These are phyloP conservation scores for Thalassiosira tumida DNA, from an alignment of 352 stramenopile genomes.

Conservation along the genomic window DNA sequence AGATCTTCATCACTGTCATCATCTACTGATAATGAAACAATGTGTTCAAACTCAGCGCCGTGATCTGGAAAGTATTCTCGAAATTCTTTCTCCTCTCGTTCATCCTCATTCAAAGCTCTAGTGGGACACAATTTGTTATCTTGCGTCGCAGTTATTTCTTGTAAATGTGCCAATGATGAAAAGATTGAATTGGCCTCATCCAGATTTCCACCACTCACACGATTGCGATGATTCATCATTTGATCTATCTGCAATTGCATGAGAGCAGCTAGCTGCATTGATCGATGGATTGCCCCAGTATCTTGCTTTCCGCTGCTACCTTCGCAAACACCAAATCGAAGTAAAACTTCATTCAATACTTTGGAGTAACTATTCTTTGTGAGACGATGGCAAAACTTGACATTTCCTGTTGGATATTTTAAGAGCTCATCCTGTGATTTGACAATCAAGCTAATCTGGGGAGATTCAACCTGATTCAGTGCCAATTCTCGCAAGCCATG, in stretches of 20 bases:
- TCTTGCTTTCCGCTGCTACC: conserved; percentile 61
- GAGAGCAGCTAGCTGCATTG: conserved; percentile 72
- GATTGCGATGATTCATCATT: conserved; percentile 41
- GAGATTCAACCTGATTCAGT: conserved; percentile 64
- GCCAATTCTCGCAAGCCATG: conserved; percentile 79
- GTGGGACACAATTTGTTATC: conserved; percentile 42
- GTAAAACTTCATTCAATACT: conserved; percentile 72
- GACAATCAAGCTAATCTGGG: conserved; percentile 59
- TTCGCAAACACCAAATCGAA: conserved; percentile 68
- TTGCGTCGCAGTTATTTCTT: conserved; percentile 68
- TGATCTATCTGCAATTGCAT: conserved; percentile 72
- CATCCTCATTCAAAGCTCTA: conserved; percentile 48
- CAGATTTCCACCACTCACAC: conserved; percentile 49
- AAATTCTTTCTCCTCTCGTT: conserved; percentile 82
- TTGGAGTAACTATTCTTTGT: conserved; percentile 59
- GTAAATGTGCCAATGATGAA: conserved; percentile 67
- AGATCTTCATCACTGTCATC: conserved; percentile 49
- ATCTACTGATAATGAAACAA: conserved; percentile 66
- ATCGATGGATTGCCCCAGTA: conserved; percentile 62
- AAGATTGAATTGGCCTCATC: conserved; percentile 69
- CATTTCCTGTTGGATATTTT: conserved; percentile 73
- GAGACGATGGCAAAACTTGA: conserved; percentile 36
- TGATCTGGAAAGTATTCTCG: conserved; percentile 85
- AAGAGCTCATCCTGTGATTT: conserved; percentile 77
- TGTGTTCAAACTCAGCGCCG: conserved; percentile 79